Evolutionary conservation across 148 eudicot species (phyloP).

Genomic region (Nyssa sinensis): DNA sequence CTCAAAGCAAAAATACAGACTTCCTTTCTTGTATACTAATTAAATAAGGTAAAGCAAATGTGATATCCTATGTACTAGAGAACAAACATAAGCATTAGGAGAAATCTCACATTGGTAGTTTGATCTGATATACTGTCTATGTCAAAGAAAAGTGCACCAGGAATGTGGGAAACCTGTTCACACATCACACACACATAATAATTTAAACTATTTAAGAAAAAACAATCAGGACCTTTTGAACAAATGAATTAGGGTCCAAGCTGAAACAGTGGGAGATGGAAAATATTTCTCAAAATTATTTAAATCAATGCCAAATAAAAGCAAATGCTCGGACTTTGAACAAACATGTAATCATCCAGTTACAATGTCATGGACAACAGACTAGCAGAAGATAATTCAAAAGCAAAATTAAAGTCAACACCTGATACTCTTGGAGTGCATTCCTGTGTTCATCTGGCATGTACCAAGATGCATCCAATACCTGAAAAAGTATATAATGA

Average conservation of each 20-base stretch:
- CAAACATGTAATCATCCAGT: background rate
- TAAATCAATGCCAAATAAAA: too few relatives aligned
- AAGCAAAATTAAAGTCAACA: conserved; percentile 17
- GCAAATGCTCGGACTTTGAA: background rate
- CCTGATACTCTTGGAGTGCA: conserved; percentile 97
- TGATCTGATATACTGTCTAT: conserved; percentile 85
- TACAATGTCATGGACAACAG: background rate
- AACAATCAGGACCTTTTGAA: background rate
- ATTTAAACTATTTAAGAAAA: background rate
- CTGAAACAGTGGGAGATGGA: too few relatives aligned
- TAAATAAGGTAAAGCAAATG: background rate
- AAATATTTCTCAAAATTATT: too few relatives aligned
- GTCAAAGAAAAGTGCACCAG: conserved; percentile 95
- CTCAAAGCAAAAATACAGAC: background rate
- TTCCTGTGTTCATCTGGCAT: conserved; percentile 96
- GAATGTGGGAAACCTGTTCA: conserved; percentile 90
- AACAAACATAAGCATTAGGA: background rate
- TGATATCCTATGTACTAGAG: background rate
- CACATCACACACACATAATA: background rate
- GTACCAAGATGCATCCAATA: conserved; percentile 98
- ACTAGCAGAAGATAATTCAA: background rate
- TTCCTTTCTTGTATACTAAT: background rate
- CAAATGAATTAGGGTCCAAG: too few relatives aligned
- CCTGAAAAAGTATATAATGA: conserved; percentile 42
- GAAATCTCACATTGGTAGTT: conserved; percentile 69